Percentiles rank a stretch among this genome's conserved stretches.
These are phyloP conservation scores for Kalmanozyma brasiliensis DNA, from an alignment of 1,284 basidiomycete species.

Conservation along the genomic window DNA sequence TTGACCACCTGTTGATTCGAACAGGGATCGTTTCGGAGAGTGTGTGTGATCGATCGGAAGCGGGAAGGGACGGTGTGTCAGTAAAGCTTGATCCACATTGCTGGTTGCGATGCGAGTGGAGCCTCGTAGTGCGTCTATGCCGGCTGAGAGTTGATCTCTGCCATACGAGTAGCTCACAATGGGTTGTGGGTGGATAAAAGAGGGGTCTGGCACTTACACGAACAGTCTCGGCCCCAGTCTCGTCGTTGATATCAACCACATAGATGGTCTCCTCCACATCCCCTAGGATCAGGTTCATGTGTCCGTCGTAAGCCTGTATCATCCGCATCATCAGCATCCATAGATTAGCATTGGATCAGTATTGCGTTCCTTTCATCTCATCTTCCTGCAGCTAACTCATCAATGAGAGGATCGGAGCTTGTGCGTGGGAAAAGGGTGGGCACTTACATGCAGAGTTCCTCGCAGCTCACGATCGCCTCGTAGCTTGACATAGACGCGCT, in stretches of 20 bases:
- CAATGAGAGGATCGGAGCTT: neutral
- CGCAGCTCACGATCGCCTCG: conserved; percentile 92
- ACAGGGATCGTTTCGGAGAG: neutral
- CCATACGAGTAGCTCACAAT: too few relatives aligned
- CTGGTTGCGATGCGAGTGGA: too few relatives aligned
- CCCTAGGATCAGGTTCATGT: conserved; percentile 98
- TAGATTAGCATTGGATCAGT: neutral
- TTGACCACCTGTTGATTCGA: conserved; percentile 89
- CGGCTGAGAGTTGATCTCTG: too few relatives aligned
- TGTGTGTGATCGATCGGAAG: neutral
- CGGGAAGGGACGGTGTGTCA: neutral
- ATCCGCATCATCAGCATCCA: neutral
- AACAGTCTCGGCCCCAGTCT: conserved; percentile 69
- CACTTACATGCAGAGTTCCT: conserved; percentile 80
- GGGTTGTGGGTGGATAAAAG: neutral
- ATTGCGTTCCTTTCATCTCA: neutral
- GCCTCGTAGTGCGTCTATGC: too few relatives aligned
- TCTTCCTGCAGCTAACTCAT: too few relatives aligned
- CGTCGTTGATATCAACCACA: conserved; percentile 68
- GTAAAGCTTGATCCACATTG: too few relatives aligned
- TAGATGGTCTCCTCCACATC: conserved; percentile 85
- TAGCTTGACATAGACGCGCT: conserved; percentile 95
- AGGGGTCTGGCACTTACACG: conserved; percentile 67
- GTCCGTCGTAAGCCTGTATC: conserved; percentile 90
- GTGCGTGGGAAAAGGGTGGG: conserved; percentile 9